Base-by-base conservation (phyloP, 106 monocot species). In the Acanthochlamys bracteata region DNA sequence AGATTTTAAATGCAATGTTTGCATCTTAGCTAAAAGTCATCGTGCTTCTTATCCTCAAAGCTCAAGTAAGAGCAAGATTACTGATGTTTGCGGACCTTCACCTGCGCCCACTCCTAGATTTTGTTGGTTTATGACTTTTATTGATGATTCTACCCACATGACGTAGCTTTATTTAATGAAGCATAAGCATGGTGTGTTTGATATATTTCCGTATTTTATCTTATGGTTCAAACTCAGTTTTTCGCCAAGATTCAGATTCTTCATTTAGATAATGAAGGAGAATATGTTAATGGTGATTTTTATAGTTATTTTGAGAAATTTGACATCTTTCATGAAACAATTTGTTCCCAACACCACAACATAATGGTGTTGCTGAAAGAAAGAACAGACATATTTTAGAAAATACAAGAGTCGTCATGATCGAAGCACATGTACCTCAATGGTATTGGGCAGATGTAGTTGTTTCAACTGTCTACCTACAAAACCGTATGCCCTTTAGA, bases 401-500 rank as follows among this genome's bases (percentile, higher is more conserved):
- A 33, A 33, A 1, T 33, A 33, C 33, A 33, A 33, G 33, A 33
- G 33, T 6, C 33, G 6, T 33, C 6, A 9, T 49, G 46, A 47
- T 33, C 33, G 33, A 6, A 33, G 33, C 33, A 33, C 33, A 33
- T 33, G 33, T 33, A 1, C 33, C 33, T 33, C 33, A 33, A 33
- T 6, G 33, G 33, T 33, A 33, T 23, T 65, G 24, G 47, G 46
- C 46, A 24, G 47, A 49, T 17, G 65, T 46, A 24, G 24, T 65
- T 19, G 25, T 65, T 45, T 49, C 19, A 22, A 13, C 47, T 16
- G 52, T 24, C 47, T 65, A 49, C 24, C 6, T 65, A 24, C 25
- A 47, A 47, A 65, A 65, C 49, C 22, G 46, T 20, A 65, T 65
- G 47, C 65, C 24, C 49, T 49, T 22, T 49, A 41, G 13, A 49